These are phyloP conservation scores for Globisporangium cylindrosporum DNA, from an alignment of 352 stramenopile species.

Conservation along the genomic window DNA sequence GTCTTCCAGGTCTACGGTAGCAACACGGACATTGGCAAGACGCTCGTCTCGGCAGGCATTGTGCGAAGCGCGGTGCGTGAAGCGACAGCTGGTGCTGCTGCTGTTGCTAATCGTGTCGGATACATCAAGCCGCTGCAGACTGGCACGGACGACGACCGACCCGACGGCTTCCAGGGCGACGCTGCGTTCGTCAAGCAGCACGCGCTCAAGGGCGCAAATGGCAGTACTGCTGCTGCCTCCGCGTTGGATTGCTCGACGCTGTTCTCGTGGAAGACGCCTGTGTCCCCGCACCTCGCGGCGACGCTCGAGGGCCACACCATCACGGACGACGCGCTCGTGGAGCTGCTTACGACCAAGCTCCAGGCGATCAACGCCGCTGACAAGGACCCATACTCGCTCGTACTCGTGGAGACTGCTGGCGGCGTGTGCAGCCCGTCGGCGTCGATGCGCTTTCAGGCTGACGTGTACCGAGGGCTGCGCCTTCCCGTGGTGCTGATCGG, in stretches of 20 bases:
- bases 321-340: conserved; percentile 85
- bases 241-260: conserved; percentile 79
- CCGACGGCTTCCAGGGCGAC: conserved; percentile 66
- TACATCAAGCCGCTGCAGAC: conserved; percentile 98
- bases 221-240: conserved; percentile 6
- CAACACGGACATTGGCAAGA: conserved; percentile 98
- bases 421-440: conserved; percentile 91
- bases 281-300: conserved; percentile 93
- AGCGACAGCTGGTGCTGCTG: not conserved
- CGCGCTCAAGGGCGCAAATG: conserved; percentile 13
- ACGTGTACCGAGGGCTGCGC: conserved; percentile 90
- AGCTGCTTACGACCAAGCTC: conserved; percentile 60
- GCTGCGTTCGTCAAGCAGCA: conserved; percentile 82
- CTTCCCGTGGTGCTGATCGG: conserved; percentile 93
- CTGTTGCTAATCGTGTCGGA: conserved; percentile 26
- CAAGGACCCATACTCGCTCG: conserved; percentile 39
- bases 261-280: conserved; percentile 92
- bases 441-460: conserved; percentile 88
- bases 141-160: conserved; percentile 58
- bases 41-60: conserved; percentile 92
- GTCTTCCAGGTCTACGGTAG: conserved; percentile 94
- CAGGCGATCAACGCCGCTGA: conserved; percentile 32
- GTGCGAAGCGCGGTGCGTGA: conserved; percentile 61
- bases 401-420: conserved; percentile 94
- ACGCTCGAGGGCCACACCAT: conserved; percentile 83